Evolutionary conservation across 1,284 basidiomycete species (phyloP).

Genomic region (Ceratobasidium sp.): DNA sequence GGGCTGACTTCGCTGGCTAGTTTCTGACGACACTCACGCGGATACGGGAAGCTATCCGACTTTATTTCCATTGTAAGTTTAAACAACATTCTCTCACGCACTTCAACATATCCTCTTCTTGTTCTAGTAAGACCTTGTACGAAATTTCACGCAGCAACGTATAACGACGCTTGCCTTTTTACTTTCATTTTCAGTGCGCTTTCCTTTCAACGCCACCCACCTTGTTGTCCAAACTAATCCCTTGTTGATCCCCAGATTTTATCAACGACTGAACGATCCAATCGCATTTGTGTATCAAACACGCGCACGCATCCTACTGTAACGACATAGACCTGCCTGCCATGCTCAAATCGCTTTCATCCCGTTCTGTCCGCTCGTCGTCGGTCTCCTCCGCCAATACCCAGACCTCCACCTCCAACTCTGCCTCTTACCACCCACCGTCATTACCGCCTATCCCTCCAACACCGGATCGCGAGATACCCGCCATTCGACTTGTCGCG

Average conservation of each 20-base stretch:
- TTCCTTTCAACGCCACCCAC: constrained; percentile 22
- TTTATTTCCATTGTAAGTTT: constrained; percentile 20
- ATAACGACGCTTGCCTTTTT: constrained; percentile 41
- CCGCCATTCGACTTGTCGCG: constrained; percentile 10
- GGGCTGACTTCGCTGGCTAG: constrained; percentile 14
- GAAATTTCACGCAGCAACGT: constrained; percentile 43
- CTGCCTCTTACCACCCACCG: constrained; percentile 1
- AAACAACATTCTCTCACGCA: no score
- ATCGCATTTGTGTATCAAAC: constrained; percentile 42
- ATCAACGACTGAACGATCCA: constrained; percentile 43
- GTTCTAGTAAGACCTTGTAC: constrained; percentile 36
- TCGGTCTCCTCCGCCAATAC: constrained; percentile 21
- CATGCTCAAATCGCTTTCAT: constrained; percentile 46
- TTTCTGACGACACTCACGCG: constrained; percentile 44
- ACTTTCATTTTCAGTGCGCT: constrained; percentile 28
- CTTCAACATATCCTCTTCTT: background rate
- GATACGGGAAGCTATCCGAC: constrained; percentile 29
- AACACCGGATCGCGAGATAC: constrained; percentile 34
- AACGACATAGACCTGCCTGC: constrained; percentile 43
- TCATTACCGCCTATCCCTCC: constrained; percentile 26
- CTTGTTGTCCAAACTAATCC: constrained; percentile 7
- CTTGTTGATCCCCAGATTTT: constrained; percentile 13
- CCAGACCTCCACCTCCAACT: constrained; percentile 14
- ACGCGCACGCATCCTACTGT: constrained; percentile 44
- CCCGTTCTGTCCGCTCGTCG: constrained; percentile 35